Conservation (phyloP, 2,329 filamentous ascomycete species). For the Tolypocladium capitatum region DNA sequence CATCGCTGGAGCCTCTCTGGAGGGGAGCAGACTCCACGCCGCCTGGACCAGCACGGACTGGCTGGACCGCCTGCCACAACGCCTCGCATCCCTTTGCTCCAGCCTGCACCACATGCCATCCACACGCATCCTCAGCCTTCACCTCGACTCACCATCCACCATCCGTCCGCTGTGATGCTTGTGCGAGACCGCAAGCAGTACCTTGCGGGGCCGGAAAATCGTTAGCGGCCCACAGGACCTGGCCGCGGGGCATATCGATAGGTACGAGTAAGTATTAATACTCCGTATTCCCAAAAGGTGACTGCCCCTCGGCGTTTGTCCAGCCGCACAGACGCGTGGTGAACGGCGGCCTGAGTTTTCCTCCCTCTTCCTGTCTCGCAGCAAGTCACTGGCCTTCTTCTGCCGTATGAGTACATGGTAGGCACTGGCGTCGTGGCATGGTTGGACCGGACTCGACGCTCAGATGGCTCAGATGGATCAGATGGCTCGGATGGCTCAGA, state of each 20-base stretch:
- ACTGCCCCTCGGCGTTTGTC: background rate
- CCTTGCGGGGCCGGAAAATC: background rate
- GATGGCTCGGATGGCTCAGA: too few relatives aligned
- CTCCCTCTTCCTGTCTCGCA: background rate
- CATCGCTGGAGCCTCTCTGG: background rate
- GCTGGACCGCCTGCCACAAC: background rate
- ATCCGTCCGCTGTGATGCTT: too few relatives aligned
- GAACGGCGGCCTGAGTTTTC: too few relatives aligned
- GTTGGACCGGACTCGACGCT: too few relatives aligned
- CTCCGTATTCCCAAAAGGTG: too few relatives aligned
- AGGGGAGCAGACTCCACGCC: background rate
- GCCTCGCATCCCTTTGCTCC: background rate
- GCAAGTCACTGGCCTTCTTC: background rate
- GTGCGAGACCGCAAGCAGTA: background rate
- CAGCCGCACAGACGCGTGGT: background rate
- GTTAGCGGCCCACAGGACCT: background rate
- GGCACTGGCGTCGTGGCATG: too few relatives aligned
- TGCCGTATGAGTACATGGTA: background rate
- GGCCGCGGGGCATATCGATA: conserved; percentile 8
- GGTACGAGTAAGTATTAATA: too few relatives aligned
- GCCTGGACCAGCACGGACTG: background rate
- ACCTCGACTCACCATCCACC: too few relatives aligned
- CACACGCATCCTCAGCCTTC: too few relatives aligned
- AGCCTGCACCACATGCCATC: background rate
- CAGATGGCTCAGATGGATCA: too few relatives aligned